phyloP scores from a whole-genome alignment of 164 flowering plant species.

The Vitis cinerea region DNA sequence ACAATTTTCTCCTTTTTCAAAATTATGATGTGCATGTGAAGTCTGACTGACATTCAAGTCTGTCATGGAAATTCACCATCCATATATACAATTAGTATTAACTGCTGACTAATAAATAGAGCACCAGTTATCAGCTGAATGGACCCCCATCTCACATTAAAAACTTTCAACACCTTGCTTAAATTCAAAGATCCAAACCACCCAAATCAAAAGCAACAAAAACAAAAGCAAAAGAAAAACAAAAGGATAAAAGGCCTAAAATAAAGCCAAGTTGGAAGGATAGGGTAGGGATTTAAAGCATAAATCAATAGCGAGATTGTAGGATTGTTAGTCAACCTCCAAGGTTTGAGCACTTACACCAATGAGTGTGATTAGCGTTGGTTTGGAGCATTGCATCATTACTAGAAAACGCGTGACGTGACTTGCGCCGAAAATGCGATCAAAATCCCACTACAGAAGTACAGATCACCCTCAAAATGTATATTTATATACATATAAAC shows the following conservation, averaged over 20 bases:
- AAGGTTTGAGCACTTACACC: too few species aligned
- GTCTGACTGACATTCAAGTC: too few species aligned
- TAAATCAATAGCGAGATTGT: slow-evolving; percentile 8
- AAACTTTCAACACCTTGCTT: too few species aligned
- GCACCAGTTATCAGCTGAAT: too few species aligned
- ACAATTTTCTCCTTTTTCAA: too few species aligned
- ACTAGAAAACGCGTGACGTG: slow-evolving; percentile 21
- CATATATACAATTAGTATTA: too few species aligned
- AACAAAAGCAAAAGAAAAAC: not conserved
- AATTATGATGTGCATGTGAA: too few species aligned
- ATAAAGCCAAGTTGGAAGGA: not conserved
- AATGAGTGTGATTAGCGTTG: not conserved
- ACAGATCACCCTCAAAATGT: not conserved
- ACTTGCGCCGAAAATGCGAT: slow-evolving; percentile 9
- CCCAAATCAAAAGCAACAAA: not conserved
- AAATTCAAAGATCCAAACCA: not conserved
- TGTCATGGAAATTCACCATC: too few species aligned
- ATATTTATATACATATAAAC: too few species aligned
- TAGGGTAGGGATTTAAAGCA: not conserved
- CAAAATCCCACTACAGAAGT: too few species aligned
- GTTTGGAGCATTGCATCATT: slow-evolving; percentile 7
- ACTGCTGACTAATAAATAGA: too few species aligned
- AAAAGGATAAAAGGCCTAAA: not conserved
- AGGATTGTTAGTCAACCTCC: not conserved
- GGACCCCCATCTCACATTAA: too few species aligned